A percentile compares a stretch with the other conserved stretches of the same genome.
Conservation (phyloP, 805 yeast genomes). For the Ogataea nitratoaversa region DNA sequence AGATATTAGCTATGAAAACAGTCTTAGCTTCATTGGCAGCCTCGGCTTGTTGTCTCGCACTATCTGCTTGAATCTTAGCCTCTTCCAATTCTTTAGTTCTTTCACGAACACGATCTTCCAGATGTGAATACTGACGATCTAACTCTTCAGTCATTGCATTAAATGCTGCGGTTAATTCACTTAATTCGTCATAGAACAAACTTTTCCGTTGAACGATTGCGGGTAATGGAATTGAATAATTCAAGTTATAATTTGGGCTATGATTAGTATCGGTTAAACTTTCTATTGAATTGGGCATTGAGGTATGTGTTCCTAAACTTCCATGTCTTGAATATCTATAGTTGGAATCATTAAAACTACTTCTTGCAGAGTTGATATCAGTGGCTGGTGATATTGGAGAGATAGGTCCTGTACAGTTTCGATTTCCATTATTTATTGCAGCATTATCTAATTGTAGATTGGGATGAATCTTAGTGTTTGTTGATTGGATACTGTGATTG, state of each 20-base stretch:
- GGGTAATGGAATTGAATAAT: slow-evolving; percentile 15
- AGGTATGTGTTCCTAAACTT: slow-evolving; percentile 5
- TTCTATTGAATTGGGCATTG: slow-evolving; percentile 12
- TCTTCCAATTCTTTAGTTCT: slow-evolving; percentile 86
- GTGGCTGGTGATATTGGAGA: not conserved
- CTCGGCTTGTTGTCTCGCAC: slow-evolving; percentile 45
- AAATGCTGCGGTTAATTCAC: slow-evolving; percentile 84
- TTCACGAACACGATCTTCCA: slow-evolving; percentile 83
- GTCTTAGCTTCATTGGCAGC: slow-evolving; percentile 96
- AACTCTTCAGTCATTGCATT: slow-evolving; percentile 88
- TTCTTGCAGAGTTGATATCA: not conserved
- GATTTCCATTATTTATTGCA: not conserved
- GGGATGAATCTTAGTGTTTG: too few species aligned
- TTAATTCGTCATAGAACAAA: slow-evolving; percentile 74
- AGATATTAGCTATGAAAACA: slow-evolving; percentile 84
- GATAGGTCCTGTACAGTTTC: not conserved
- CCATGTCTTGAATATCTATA: slow-evolving; percentile 6
- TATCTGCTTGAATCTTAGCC: slow-evolving; percentile 73
- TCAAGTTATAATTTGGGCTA: slow-evolving; percentile 2
- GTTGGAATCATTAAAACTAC: slow-evolving; percentile 1
- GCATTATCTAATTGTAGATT: not conserved
- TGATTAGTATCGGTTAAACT: slow-evolving; percentile 5
- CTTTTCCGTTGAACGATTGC: slow-evolving; percentile 29
- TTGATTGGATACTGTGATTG: not conserved
- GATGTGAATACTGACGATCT: slow-evolving; percentile 73